Evolutionary conservation across 2,329 filamentous ascomycete genomes (phyloP).

Genomic region (Xylaria hypoxylon): DNA sequence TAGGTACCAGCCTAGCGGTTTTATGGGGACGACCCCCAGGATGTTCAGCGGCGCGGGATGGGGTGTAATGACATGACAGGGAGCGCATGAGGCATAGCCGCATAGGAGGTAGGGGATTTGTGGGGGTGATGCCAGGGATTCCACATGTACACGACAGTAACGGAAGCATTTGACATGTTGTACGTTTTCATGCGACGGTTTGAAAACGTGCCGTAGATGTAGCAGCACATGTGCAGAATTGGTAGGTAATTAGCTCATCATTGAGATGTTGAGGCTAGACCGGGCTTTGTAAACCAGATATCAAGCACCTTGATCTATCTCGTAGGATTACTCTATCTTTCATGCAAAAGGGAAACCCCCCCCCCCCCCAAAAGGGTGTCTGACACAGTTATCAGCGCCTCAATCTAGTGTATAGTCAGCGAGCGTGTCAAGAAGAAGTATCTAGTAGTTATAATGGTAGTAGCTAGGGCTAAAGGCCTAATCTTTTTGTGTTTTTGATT

Average conservation of each 20-base stretch:
- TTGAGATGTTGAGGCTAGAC: not conserved
- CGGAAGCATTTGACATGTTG: conserved; percentile 8
- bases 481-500: not conserved
- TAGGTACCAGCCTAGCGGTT: conserved; percentile 28
- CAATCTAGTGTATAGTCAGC: conserved; percentile 6
- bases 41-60: conserved; percentile 18
- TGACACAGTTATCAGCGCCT: conserved; percentile 3
- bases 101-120: conserved; percentile 8
- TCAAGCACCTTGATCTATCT: not conserved
- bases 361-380: not conserved
- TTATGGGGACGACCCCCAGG: conserved; percentile 22
- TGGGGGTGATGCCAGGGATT: conserved; percentile 12
- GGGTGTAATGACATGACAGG: conserved; percentile 12
- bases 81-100: conserved; percentile 8
- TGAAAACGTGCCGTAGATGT: conserved; percentile 8
- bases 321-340: not conserved
- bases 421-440: not conserved
- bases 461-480: not conserved
- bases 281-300: not conserved
- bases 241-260: not conserved
- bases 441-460: not conserved
- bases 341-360: not conserved
- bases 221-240: not conserved
- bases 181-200: conserved; percentile 24
- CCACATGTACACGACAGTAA: conserved; percentile 9